phyloP scores from a whole-genome alignment of 306 rosid genomes.

The Betula pendula region DNA sequence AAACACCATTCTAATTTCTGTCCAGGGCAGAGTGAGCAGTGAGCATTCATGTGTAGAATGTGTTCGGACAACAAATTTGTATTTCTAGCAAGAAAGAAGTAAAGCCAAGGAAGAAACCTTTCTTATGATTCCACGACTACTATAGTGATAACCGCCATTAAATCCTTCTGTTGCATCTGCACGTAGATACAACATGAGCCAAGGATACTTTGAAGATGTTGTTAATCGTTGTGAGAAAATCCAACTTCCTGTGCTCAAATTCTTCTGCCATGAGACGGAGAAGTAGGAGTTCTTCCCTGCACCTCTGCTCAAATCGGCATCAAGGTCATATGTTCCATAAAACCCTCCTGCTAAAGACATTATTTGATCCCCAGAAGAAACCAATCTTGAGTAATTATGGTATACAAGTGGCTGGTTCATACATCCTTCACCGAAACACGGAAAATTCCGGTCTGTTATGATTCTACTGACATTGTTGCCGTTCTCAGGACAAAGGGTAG shows the following conservation, averaged over 20 bases:
- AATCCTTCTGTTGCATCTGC: constrained; percentile 52
- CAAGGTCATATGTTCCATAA: constrained; percentile 63
- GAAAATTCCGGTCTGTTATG: constrained; percentile 41
- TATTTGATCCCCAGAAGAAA: constrained; percentile 8
- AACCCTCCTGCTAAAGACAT: constrained; percentile 40
- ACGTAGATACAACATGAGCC: constrained; percentile 61
- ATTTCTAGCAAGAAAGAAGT: constrained; percentile 2
- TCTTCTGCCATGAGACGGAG: constrained; percentile 53
- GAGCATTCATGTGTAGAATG: not conserved
- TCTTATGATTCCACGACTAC: constrained; percentile 51
- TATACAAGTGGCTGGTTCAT: constrained; percentile 63
- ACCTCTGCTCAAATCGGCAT: constrained; percentile 41
- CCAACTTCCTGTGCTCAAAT: constrained; percentile 53
- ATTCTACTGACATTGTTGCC: constrained; percentile 40
- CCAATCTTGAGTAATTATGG: constrained; percentile 46
- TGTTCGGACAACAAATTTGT: not conserved
- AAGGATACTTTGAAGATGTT: constrained; percentile 53
- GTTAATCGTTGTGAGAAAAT: constrained; percentile 42
- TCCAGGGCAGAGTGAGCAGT: not conserved
- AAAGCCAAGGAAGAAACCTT: constrained; percentile 32
- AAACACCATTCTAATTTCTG: not conserved
- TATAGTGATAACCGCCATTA: constrained; percentile 58
- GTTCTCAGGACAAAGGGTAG: constrained; percentile 57
- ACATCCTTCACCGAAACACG: constrained; percentile 63
- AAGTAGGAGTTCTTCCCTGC: constrained; percentile 43